Evolutionary conservation across 352 stramenopile genomes (phyloP).

Genomic region (Phytophthora syringae): DNA sequence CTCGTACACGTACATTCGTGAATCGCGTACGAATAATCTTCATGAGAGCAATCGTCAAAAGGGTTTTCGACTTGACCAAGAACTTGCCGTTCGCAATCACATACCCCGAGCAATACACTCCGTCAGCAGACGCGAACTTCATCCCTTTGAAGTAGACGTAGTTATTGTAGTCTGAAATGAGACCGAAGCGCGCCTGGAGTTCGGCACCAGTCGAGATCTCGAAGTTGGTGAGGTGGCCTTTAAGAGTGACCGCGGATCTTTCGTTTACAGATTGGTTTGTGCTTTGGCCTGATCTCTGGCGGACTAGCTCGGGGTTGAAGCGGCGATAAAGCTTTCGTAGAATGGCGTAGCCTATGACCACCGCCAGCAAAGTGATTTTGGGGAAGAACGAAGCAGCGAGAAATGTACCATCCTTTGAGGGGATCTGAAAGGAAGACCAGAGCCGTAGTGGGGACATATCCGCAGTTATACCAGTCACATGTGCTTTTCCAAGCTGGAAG

Average conservation of each 20-base stretch:
- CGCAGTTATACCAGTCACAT: background rate
- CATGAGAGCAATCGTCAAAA: conserved; percentile 35
- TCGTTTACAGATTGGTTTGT: conserved; percentile 8
- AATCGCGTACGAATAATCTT: conserved; percentile 33
- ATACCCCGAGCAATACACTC: conserved; percentile 39
- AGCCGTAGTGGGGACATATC: conserved; percentile 14
- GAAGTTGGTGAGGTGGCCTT: conserved; percentile 31
- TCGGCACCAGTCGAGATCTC: conserved; percentile 35
- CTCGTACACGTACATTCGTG: conserved; percentile 38
- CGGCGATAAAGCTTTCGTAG: conserved; percentile 19
- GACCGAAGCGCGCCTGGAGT: conserved; percentile 31
- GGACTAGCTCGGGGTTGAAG: conserved; percentile 16
- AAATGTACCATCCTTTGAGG: conserved; percentile 8
- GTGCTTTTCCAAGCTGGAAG: conserved; percentile 1
- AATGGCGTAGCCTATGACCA: conserved; percentile 8
- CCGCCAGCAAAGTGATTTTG: conserved; percentile 11
- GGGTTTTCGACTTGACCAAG: conserved; percentile 35
- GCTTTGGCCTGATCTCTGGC: conserved; percentile 4
- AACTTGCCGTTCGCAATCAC: conserved; percentile 44
- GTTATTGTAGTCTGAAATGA: conserved; percentile 45
- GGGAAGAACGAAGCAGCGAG: conserved; percentile 17
- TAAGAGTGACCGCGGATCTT: conserved; percentile 2
- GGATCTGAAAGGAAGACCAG: conserved; percentile 26
- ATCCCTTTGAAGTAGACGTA: conserved; percentile 39
- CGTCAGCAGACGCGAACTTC: conserved; percentile 41